A percentile compares a stretch with the other conserved stretches of the same genome.
phyloP scores from a whole-genome alignment of 805 yeast genomes.

The Kuraishia capsulata region DNA sequence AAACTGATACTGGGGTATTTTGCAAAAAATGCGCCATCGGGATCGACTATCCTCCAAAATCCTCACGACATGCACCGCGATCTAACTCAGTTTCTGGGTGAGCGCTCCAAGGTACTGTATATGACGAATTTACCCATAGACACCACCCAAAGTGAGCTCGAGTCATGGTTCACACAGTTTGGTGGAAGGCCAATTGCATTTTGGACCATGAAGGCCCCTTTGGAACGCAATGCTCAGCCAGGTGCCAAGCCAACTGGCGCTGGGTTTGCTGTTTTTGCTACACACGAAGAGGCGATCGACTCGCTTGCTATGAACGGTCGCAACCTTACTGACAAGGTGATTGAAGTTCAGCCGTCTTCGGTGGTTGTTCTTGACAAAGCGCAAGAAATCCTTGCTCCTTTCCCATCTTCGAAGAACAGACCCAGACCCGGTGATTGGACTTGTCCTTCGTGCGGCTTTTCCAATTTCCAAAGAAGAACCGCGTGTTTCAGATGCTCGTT shows the following conservation, averaged over 20 bases:
- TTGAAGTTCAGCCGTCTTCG: constrained; percentile 86
- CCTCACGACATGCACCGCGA: constrained; percentile 80
- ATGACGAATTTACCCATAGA: constrained; percentile 76
- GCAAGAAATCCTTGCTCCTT: constrained; percentile 70
- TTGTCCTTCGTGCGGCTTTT: constrained; percentile 94
- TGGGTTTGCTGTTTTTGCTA: constrained; percentile 79
- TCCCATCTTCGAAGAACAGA: constrained; percentile 75
- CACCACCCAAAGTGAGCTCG: constrained; percentile 84
- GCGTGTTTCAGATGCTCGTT: constrained; percentile 91
- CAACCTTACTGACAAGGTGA: constrained; percentile 54
- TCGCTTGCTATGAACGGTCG: constrained; percentile 76
- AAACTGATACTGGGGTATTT: constrained; percentile 36
- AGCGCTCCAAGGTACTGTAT: constrained; percentile 70
- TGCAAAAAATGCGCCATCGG: constrained; percentile 37
- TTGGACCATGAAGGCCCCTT: constrained; percentile 53
- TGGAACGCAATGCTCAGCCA: constrained; percentile 6
- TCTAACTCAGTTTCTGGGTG: constrained; percentile 53
- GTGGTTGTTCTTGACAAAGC: constrained; percentile 72
- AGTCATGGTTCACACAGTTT: constrained; percentile 82
- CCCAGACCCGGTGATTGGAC: constrained; percentile 98
- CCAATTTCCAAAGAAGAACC: constrained; percentile 88
- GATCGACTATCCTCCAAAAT: constrained; percentile 46
- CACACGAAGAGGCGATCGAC: constrained; percentile 82
- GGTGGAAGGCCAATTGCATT: constrained; percentile 84
- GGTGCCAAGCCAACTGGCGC: constrained; percentile 37